Evolutionary conservation across 331 rosid species (phyloP), one percentile per base, ranked within the genome.

Genomic region (Rosa hybrid): DNA sequence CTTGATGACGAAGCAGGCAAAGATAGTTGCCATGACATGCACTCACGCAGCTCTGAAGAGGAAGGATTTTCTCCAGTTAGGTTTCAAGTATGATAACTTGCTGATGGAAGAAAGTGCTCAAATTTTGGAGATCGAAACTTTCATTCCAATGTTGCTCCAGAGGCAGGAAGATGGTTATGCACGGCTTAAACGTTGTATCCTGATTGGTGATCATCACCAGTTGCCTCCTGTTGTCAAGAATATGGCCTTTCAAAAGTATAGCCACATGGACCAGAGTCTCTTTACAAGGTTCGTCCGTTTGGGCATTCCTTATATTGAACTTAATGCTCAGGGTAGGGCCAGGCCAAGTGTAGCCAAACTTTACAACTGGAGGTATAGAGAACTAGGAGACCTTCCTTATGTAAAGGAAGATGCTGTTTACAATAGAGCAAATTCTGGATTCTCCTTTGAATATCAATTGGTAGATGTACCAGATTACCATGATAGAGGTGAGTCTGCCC

Each of bases 91-190:
- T 86, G 99, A 95, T 89, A 93, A 95, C 89, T 87, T 95, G 89
- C 82, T 95, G 82, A 95, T 95, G 99, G 99, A 95, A 90, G 99
- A 95, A 88, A 95, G 99, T 85, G 99, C 98, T 45, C 99, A 95
- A 72, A 95, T 95, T 80, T 90, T 95, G 86, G 99, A 95, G 88
- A 95, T 95, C 51, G 99, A 95, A 78, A 95, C 99, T 83, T 93
- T 95, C 83, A 95, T 95, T 79, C 99, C 99, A 41, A 93, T 95
- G 99, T 88, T 95, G 86, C 97, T 93, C 80, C 97, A 93, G 86
- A 92, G 99, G 87, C 99, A 95, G 86, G 98, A 95, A 87, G 99
- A 95, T 82, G 99, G 99, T 78, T 90, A 88, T 81, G 99, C 99
- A 20, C 88, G 99, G 85, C 99, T 95, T 45, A 95, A 95, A 78